Evolutionary conservation across 2,329 filamentous ascomycete species (phyloP), one percentile per base, ranked within the genome.

Genomic region (Sclerotinia sclerotiorum): DNA sequence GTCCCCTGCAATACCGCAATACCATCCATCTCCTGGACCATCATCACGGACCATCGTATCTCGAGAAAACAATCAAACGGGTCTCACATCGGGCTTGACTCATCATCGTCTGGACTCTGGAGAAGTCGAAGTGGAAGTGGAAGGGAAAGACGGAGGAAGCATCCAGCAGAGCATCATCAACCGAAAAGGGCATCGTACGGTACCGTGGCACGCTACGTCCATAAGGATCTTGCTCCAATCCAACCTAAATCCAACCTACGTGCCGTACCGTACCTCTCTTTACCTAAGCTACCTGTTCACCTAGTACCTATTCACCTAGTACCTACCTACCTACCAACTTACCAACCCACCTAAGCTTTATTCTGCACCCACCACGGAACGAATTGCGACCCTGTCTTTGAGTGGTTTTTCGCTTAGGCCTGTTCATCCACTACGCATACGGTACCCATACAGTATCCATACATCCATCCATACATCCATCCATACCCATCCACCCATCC

Each of bases 291-390:
- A 39, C 1, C 35, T 35, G 7, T 6, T 35, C n/a, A 32, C 32
- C 35, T 35, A 35, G 32, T 6, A 35, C 29, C 29, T 32, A 35
- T 1, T 35, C 32, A 6, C 5, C 35, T 35, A 35, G 35, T 35
- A 35, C 35, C 32, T 35, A 35, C 35, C 1, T 35, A 35, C 35
- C 6, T 35, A 35, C 35, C 35, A 10, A 35, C 35, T 2, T 35
- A 8, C 35, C 35, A 10, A 39, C 27, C 29, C 27, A 39, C 64
- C 54, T 35, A 51, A 46, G 64, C 64, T 48, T 66, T 32, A 5
- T 65, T 42, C 51, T 46, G 63, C 64, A 58, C 58, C 64, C 64
- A 58, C 58, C 64, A 66, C 64, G 64, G 63, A 66, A 66, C 64
- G 17, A 66, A 49, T 66, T 49, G 64, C 64, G 64, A 57, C 64